Conservation (phyloP, 257 asterid genomes). For the Thymus mandschuricus region DNA sequence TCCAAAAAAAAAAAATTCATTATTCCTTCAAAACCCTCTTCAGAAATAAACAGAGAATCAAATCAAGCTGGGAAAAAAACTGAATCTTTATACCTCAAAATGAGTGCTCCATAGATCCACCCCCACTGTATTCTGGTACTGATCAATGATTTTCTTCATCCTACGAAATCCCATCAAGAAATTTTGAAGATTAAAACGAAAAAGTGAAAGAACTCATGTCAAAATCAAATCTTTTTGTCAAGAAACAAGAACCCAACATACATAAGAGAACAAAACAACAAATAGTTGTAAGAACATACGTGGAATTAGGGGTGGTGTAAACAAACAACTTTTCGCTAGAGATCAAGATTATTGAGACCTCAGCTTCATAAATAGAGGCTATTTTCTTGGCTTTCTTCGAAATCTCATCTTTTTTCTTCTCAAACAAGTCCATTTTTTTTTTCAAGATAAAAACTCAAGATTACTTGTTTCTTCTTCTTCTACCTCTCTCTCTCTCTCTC, state of each 20-base stretch:
- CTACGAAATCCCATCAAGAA: constrained; percentile 31
- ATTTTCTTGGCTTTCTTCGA: constrained; percentile 68
- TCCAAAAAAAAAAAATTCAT: not conserved
- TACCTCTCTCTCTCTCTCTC: not conserved
- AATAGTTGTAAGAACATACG: constrained; percentile 37
- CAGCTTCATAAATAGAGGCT: constrained; percentile 60
- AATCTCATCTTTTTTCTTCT: constrained; percentile 57
- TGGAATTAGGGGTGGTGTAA: constrained; percentile 49
- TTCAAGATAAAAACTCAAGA: constrained; percentile 27
- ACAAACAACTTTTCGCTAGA: constrained; percentile 51
- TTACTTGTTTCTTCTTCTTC: constrained; percentile 26
- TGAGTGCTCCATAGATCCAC: constrained; percentile 66
- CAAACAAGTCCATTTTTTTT: constrained; percentile 49
- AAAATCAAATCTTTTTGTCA: constrained; percentile 7
- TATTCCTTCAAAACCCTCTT: constrained; percentile 7
- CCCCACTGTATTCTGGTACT: constrained; percentile 50
- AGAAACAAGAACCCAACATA: not conserved
- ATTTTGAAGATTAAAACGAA: not conserved
- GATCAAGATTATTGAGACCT: constrained; percentile 56
- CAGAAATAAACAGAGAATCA: not conserved
- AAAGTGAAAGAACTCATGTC: not conserved
- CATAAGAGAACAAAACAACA: not conserved
- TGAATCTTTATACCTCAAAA: constrained; percentile 43
- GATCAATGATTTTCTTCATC: constrained; percentile 52
- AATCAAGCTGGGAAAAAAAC: not conserved